Percentiles rank a stretch among this genome's conserved stretches.
Conservation (phyloP, 148 eudicot genomes). For the Selenicereus undatus region DNA sequence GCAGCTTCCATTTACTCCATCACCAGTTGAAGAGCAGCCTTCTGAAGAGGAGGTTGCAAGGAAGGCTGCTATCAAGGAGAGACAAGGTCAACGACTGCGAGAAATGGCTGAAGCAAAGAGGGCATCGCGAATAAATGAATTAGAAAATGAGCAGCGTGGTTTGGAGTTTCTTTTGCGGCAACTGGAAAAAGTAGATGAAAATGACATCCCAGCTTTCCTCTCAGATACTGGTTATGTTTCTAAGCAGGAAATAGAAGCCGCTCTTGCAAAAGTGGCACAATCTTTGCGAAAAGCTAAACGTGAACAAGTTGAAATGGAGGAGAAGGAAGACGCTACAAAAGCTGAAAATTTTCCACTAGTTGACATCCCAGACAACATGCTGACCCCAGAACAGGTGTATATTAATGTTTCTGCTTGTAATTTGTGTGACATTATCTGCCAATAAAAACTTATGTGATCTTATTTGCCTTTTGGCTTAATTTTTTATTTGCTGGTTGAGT, state of each 20-base stretch:
- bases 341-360: constrained; percentile 75
- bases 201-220: constrained; percentile 60
- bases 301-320: constrained; percentile 72
- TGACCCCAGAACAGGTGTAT: constrained; percentile 81
- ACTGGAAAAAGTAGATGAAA: constrained; percentile 56
- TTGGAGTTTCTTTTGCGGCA: constrained; percentile 78
- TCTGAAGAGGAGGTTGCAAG: constrained; percentile 90
- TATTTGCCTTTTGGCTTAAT: not conserved
- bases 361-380: constrained; percentile 71
- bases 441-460: not conserved
- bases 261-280: constrained; percentile 58
- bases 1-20: constrained; percentile 94
- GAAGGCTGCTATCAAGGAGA: constrained; percentile 93
- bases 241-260: constrained; percentile 73
- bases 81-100: constrained; percentile 80
- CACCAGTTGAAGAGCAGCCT: constrained; percentile 78
- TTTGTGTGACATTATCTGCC: not conserved
- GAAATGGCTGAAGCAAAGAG: constrained; percentile 98
- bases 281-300: constrained; percentile 80
- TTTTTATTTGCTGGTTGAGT: not conserved
- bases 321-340: constrained; percentile 52
- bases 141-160: constrained; percentile 77
- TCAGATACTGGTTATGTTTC: constrained; percentile 66
- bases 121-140: constrained; percentile 67
- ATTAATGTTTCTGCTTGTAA: not conserved